phyloP scores from a whole-genome alignment of 2,329 filamentous ascomycete genomes.

The Verticillium dahliae region DNA sequence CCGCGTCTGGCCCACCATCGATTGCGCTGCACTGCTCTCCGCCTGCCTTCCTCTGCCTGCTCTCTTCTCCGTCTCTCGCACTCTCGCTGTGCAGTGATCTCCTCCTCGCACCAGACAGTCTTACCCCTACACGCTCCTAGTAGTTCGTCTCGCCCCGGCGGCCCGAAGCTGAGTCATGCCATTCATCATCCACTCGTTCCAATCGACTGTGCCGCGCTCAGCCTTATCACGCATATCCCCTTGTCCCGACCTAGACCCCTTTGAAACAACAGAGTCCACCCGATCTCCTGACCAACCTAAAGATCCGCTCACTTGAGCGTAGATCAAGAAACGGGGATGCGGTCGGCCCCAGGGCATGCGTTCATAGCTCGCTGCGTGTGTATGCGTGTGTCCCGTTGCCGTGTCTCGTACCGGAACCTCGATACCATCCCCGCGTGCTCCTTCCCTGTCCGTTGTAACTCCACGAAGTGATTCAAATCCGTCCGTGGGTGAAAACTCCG shows the following conservation, averaged over 20 bases:
- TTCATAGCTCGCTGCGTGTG: background rate
- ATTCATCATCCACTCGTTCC: background rate
- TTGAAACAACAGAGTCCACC: background rate
- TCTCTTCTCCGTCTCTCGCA: constrained; percentile 3
- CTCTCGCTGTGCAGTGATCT: background rate
- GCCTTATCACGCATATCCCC: constrained; percentile 1
- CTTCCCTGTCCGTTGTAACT: background rate
- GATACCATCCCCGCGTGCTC: background rate
- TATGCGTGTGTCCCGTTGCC: background rate
- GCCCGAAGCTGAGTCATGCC: background rate
- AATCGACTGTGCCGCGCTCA: background rate
- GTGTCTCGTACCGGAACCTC: background rate
- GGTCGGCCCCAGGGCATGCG: background rate
- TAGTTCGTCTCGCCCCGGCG: background rate
- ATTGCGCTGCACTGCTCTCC: background rate
- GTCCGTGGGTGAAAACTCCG: constrained; percentile 11
- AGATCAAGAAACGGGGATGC: background rate
- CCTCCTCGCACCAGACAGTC: background rate
- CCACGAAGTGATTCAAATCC: constrained; percentile 3
- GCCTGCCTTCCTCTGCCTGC: background rate
- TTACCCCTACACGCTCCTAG: constrained; percentile 11
- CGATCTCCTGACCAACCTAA: constrained; percentile 2
- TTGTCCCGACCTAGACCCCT: constrained; percentile 4
- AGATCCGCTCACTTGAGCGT: constrained; percentile 1
- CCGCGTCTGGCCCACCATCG: background rate